Evolutionary conservation across 441 rosid species (phyloP).

Genomic region (Adansonia rubrostipa): DNA sequence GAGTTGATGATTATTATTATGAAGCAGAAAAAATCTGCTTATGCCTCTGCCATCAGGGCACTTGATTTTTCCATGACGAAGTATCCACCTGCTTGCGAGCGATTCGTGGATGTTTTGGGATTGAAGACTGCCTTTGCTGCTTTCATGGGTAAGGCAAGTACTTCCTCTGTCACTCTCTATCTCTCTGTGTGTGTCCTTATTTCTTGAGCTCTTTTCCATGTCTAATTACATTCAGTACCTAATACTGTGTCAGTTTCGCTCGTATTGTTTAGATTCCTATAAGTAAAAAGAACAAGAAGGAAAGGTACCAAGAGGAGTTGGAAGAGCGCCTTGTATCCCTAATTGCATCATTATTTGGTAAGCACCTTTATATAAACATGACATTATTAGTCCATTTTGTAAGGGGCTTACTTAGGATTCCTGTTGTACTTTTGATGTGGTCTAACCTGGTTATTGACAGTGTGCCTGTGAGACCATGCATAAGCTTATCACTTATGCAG

Average conservation of each 20-base stretch:
- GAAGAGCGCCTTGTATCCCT: conserved; percentile 85
- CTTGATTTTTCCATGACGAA: conserved; percentile 97
- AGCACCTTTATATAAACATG: conserved; percentile 36
- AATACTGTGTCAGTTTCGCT: conserved; percentile 19
- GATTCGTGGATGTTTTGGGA: conserved; percentile 94
- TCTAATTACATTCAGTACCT: conserved; percentile 13
- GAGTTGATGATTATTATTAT: conserved; percentile 97
- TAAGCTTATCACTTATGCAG: not conserved
- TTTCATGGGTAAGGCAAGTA: conserved; percentile 99
- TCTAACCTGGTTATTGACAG: not conserved
- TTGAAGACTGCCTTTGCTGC: conserved; percentile 95
- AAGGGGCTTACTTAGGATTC: not conserved
- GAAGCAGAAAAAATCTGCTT: conserved; percentile 98
- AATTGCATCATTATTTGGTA: conserved; percentile 91
- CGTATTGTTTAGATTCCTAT: conserved; percentile 64
- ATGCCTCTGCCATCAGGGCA: conserved; percentile 88
- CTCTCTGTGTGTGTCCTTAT: not conserved
- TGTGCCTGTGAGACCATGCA: not conserved
- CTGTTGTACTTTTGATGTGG: not conserved
- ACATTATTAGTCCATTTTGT: not conserved
- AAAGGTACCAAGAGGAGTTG: conserved; percentile 82
- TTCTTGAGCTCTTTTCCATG: not conserved
- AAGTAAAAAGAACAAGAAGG: conserved; percentile 84
- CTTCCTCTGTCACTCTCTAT: conserved; percentile 23
- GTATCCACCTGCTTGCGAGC: conserved; percentile 94